Conservation (phyloP, 2,329 filamentous ascomycete species). For the Huntiella decipiens region DNA sequence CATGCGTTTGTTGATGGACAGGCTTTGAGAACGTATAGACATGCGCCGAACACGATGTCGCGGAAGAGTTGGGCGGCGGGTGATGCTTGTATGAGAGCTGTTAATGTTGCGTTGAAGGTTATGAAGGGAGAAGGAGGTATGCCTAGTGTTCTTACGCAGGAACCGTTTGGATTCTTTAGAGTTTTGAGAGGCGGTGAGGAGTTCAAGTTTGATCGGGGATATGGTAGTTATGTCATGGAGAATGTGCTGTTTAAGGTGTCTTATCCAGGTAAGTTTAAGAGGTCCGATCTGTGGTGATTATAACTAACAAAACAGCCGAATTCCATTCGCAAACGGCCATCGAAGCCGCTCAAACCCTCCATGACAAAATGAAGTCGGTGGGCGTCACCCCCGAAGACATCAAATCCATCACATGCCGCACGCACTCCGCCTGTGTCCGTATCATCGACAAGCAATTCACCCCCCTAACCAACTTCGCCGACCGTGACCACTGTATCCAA, state of each 20-base stretch:
- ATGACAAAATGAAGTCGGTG: slow-evolving; percentile 60
- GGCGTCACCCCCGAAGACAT: slow-evolving; percentile 91
- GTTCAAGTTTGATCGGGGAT: slow-evolving; percentile 89
- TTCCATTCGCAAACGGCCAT: slow-evolving; percentile 98
- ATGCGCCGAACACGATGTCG: slow-evolving; percentile 98
- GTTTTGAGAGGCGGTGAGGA: slow-evolving; percentile 90
- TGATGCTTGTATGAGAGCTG: slow-evolving; percentile 89
- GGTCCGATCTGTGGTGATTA: neutral
- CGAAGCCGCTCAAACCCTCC: slow-evolving; percentile 78
- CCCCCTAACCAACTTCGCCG: slow-evolving; percentile 98
- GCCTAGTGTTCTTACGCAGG: slow-evolving; percentile 80
- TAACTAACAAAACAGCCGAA: slow-evolving; percentile 37
- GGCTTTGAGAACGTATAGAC: slow-evolving; percentile 87
- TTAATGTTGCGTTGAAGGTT: slow-evolving; percentile 81
- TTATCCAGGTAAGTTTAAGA: slow-evolving; percentile 55
- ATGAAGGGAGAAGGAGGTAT: slow-evolving; percentile 80
- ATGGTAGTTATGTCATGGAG: slow-evolving; percentile 99
- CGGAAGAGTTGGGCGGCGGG: slow-evolving; percentile 98
- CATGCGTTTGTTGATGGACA: slow-evolving; percentile 97
- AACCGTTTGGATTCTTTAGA: slow-evolving; percentile 96
- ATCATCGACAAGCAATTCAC: slow-evolving; percentile 99
- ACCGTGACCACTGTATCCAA: slow-evolving; percentile 98
- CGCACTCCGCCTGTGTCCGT: slow-evolving; percentile 93
- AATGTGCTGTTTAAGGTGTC: slow-evolving; percentile 99
- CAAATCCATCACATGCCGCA: slow-evolving; percentile 81